Evolutionary conservation across 208 protist genomes (phyloP), one percentile per base, ranked within the genome.

Genomic region (Leishmania amazonensis): DNA sequence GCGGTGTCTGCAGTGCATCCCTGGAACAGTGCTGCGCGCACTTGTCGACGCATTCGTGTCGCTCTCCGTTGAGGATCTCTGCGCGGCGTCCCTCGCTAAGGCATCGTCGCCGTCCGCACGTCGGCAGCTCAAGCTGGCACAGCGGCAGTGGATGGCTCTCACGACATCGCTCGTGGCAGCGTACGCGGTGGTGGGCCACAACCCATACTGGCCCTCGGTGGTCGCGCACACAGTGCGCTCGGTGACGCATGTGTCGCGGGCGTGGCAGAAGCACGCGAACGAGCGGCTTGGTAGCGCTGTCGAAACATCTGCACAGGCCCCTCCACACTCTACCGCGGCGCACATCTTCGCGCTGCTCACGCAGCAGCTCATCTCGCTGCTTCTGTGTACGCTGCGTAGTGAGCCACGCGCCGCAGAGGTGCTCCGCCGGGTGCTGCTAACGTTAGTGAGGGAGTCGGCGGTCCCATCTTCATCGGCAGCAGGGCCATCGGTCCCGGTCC

Each of bases 121-220:
- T 58, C 81, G 3, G n/a, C 58, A 40, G 38, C 51, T 3, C 28
- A 11, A 71, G 28, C 54, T n/a, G 31, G 21, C 15, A 54, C 74
- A 38, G 64, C 75, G 76, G 58, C 64, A 84, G 42, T 81, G 87
- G 70, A 54, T 68, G 3, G 53, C 82, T 8, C 19, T 90, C 57
- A 73, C 84, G 35, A 8, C n/a, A 15, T 76, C 88, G 19, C 75
- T 94, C 54, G 31, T 75, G 19, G 76, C 74, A 21, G 81, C 82
- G 38, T 94, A 94, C 81, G 49, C 38, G 49, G 71, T 76, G 21
- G 84, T 80, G 42, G 92, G 92, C 0, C 91, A 93, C 76, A 85
- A 95, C 60, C 88, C 92, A 7, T 95, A 95, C 86, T 97, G 94
- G 94, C 92, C 89, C 7, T 79, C 82, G 7, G 67, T 96, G 38